Percentiles rank a stretch among this genome's conserved stretches.
Evolutionary conservation across 352 stramenopile species (phyloP).

Genomic region (Phytophthora pluvialis): DNA sequence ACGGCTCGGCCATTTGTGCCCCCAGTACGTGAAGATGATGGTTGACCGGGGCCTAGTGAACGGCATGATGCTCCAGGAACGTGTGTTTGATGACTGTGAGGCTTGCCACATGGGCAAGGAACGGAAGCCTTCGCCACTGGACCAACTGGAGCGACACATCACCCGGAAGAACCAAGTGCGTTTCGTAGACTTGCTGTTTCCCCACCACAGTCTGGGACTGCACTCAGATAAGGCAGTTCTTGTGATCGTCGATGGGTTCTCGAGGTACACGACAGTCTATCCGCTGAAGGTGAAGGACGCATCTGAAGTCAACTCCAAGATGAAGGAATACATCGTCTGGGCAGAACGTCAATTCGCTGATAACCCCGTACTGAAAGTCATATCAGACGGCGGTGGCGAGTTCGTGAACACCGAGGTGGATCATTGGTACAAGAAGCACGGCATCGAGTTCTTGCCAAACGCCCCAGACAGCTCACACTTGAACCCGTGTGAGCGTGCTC

Average conservation of each 20-base stretch:
- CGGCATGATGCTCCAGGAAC: background rate
- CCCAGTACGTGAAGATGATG: too few relatives aligned
- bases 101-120: background rate
- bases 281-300: background rate
- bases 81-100: background rate
- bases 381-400: background rate
- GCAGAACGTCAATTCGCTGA: background rate
- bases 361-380: background rate
- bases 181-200: background rate
- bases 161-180: background rate
- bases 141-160: background rate
- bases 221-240: too few relatives aligned
- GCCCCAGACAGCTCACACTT: too few relatives aligned
- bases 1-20: too few relatives aligned
- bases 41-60: background rate
- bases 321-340: background rate
- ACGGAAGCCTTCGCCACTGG: background rate
- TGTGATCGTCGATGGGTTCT: background rate
- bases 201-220: background rate
- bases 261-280: background rate
- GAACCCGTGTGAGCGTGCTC: too few relatives aligned
- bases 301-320: background rate
- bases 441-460: too few relatives aligned
- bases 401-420: background rate
- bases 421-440: background rate